Conservation (phyloP, 2,329 filamentous ascomycete species). For the Pseudogymnoascus pannorum region DNA sequence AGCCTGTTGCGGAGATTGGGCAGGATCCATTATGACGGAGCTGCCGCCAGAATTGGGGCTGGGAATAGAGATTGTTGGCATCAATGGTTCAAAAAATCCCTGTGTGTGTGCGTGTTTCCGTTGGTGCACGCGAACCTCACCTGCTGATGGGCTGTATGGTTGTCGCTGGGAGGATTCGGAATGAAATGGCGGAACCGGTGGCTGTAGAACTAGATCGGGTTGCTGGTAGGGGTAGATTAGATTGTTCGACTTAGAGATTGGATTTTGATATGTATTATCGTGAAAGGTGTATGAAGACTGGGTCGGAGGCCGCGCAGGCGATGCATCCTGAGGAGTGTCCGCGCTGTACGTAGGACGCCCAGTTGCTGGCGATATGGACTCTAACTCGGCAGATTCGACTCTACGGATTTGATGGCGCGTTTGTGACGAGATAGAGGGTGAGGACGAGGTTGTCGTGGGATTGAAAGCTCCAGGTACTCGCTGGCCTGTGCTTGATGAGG, state of each 20-base stretch:
- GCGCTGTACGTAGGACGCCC: background rate
- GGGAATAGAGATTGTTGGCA: slow-evolving; percentile 54
- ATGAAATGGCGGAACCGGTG: background rate
- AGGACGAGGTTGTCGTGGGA: slow-evolving; percentile 1
- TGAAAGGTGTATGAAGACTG: background rate
- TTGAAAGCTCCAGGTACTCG: slow-evolving; percentile 13
- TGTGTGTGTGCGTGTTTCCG: slow-evolving; percentile 66
- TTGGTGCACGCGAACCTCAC: slow-evolving; percentile 39
- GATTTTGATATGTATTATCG: background rate
- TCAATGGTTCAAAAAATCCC: slow-evolving; percentile 67
- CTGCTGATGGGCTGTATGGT: slow-evolving; percentile 30
- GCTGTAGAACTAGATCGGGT: background rate
- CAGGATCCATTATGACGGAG: slow-evolving; percentile 22
- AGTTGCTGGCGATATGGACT: background rate
- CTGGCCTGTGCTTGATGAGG: slow-evolving; percentile 8
- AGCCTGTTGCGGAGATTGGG: slow-evolving; percentile 25
- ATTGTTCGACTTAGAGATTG: background rate
- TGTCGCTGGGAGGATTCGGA: slow-evolving; percentile 37
- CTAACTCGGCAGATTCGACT: slow-evolving; percentile 11
- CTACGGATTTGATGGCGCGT: slow-evolving; percentile 8
- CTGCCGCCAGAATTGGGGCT: slow-evolving; percentile 35
- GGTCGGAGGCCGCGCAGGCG: background rate
- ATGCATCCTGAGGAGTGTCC: slow-evolving; percentile 4
- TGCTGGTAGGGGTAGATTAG: background rate
- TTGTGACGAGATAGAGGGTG: background rate